Evolutionary conservation across 768 basidiomycete species (phyloP), one percentile per base, ranked within the genome.

Genomic region (Collybia sordida): DNA sequence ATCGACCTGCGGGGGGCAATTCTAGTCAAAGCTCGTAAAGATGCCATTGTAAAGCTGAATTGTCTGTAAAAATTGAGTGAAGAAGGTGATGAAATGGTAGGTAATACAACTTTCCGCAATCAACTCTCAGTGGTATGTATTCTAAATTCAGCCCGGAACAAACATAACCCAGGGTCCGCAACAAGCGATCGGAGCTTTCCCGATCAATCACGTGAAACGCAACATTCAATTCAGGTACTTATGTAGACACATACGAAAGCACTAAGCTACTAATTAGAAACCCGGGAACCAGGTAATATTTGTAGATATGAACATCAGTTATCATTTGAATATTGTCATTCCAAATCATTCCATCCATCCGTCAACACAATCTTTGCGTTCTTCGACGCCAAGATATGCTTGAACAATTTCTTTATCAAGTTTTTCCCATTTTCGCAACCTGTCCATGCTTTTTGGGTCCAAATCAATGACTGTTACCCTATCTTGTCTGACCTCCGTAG

Each of bases 401-500:
- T 64, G 51, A 0, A 80, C 80, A 52, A 98, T 90, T 54, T 78
- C 74, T 47, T 66, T 62, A 66, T 98, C 95, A 54, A 93, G 67
- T 49, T 78, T 70, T 53, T 78, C 78, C 93, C 93, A 98, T 55
- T 78, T 79, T 34, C 59, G 64, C 46, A 98, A 62, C 58, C 84
- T 80, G 22, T 68, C 62, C 57, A 88, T 68, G 42, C 78, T 75
- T 70, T 98, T 98, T 48, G 83, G 74, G 66, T 95, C 96, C 42
- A 97, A 70, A 65, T 98, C 96, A 57, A 98, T 91, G 28, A 93
- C 71, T 24, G 80, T 85, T 22, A 90, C 75, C 15, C 69, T 67
- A 11, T 65, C 54, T 22, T 59, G 59, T 31, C 57, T 49, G 22
- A 55, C 54, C 8, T 54, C 52, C 7, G 50, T 42, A 12, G 47